A percentile compares a stretch with the other conserved stretches of the same genome.
Conservation (phyloP, 805 yeast species). For the Candida sonorensis region DNA sequence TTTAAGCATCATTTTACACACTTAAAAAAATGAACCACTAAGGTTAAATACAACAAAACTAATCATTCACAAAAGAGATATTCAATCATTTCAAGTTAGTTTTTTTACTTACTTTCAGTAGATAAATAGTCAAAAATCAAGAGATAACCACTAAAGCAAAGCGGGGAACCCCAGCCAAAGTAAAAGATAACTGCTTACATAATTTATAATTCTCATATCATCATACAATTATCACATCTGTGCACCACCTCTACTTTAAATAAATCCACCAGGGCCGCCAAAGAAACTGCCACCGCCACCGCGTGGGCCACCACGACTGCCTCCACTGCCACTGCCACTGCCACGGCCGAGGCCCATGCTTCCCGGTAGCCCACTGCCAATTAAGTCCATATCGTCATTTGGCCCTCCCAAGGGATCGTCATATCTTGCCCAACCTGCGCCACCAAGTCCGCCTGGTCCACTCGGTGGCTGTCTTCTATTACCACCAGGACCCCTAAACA, state of each 20-base stretch:
- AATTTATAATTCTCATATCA: no score
- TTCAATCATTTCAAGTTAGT: no score
- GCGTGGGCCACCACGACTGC: constrained; percentile 10
- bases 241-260: constrained; percentile 7
- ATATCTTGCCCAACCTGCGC: constrained; percentile 33
- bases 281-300: constrained; percentile 9
- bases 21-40: no score
- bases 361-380: constrained; percentile 43
- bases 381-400: constrained; percentile 34
- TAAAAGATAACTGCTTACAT: no score
- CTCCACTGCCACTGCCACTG: constrained; percentile 5
- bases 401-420: constrained; percentile 47
- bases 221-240: no score
- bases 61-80: no score
- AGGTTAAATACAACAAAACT: no score
- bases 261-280: constrained; percentile 8
- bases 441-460: neutral
- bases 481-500: constrained; percentile 28
- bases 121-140: no score
- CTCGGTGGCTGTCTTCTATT: neutral
- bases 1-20: no score
- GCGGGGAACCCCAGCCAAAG: no score
- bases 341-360: constrained; percentile 22
- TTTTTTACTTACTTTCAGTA: no score
- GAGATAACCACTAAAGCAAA: no score